Conservation (phyloP, 768 basidiomycete species). For the Russula emetica region DNA sequence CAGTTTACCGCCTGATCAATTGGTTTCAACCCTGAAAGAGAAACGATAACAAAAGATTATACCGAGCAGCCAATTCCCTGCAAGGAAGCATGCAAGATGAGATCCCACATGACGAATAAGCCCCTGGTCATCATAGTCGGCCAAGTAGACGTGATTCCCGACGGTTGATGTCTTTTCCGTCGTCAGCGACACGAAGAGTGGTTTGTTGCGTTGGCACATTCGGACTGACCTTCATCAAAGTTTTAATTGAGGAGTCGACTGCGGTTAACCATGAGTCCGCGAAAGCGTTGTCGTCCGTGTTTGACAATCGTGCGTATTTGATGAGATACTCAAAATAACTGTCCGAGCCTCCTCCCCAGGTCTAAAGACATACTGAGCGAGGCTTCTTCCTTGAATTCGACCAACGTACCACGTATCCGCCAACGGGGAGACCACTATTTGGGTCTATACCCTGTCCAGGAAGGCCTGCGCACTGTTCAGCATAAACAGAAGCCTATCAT, state of each 20-base stretch:
- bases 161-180: constrained; percentile 57
- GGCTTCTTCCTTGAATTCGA: background rate
- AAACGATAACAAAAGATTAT: constrained; percentile 15
- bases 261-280: constrained; percentile 66
- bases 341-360: constrained; percentile 68
- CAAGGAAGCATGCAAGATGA: constrained; percentile 70
- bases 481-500: constrained; percentile 5
- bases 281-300: constrained; percentile 59
- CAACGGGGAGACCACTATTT: background rate
- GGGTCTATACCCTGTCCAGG: constrained; percentile 59
- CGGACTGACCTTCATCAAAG: constrained; percentile 46
- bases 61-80: constrained; percentile 75
- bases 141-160: constrained; percentile 57
- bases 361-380: constrained; percentile 36
- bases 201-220: fast-evolving
- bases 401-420: background rate
- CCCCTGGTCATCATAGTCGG: constrained; percentile 51
- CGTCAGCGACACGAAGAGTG: background rate
- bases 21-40: background rate
- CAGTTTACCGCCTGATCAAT: constrained; percentile 53
- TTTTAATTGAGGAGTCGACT: constrained; percentile 64
- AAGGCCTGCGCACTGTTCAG: constrained; percentile 40
- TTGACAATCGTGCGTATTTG: constrained; percentile 65
- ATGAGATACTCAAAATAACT: constrained; percentile 77
- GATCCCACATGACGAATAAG: constrained; percentile 54